Evolutionary conservation across 352 stramenopile species (phyloP), one percentile per base, ranked within the genome.

Genomic region (Globisporangium middletonii): DNA sequence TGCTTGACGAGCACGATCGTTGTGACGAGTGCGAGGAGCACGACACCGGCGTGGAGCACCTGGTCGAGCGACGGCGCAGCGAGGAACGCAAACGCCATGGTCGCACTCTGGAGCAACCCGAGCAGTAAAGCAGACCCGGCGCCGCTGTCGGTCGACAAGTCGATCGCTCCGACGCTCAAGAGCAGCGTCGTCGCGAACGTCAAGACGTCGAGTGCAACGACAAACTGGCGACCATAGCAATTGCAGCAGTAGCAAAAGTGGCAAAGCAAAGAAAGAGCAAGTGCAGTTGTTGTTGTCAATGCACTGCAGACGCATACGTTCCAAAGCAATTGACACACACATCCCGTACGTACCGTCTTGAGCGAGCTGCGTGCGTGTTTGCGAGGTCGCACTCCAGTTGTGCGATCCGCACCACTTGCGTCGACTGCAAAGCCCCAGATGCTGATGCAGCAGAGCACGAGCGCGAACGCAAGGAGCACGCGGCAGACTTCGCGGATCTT

Each of bases 171-270:
- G 28, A 73, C 65, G 43, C 62, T 66, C 55, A 81, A 63, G 23
- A 86, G 60, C 59, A 80, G 64, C 38, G 81, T 55, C 13, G 71
- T 68, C 11, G 81, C 59, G 18, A 83, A 43, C 33, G 78, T 49
- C 48, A 86, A 33, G 30, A 74, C 33, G 59, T 86, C 75, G 15
- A 69, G 62, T 43, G 75, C 71, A 1, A 86, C 62, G 1, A 81
- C 51, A 54, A 86, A 86, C 75, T 86, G 55, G 38, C 50, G 0
- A 16, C 11, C 18, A 11, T 46, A 9, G 35, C 15, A 58, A 48
- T 38, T 38, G 33, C 5, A 12, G 33, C 33, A 38, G 33, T 9
- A 38, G 33, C 33, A 38, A 38, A 5, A 23, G 23, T 23, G 0
- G 23, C 23, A 23, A 28, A 12, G 33, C 7, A 38, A 23, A 16